Percentiles rank a stretch among this genome's conserved stretches.
phyloP scores from a whole-genome alignment of 139 green algal genomes.

The Coelastrella sp. region DNA sequence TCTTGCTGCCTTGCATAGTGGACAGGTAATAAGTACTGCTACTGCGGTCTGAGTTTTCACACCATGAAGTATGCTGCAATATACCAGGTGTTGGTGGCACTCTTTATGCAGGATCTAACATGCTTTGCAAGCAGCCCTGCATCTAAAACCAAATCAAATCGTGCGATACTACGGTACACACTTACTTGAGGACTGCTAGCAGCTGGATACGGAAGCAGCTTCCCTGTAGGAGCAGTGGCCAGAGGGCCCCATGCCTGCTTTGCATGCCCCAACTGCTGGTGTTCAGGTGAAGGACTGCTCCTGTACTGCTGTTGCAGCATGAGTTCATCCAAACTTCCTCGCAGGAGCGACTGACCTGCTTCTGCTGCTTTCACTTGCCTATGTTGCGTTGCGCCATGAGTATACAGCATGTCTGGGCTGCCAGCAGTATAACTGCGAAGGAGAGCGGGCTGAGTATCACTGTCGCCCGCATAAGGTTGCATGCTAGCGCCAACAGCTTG shows the following conservation, averaged over 20 bases:
- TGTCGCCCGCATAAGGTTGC: not conserved
- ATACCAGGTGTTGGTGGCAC: too few relatives aligned
- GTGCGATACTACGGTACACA: too few relatives aligned
- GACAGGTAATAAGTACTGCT: not conserved
- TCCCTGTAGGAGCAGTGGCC: not conserved
- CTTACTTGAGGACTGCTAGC: not conserved
- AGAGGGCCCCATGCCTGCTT: conserved; percentile 21
- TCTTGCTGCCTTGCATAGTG: too few relatives aligned
- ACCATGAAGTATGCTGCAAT: too few relatives aligned
- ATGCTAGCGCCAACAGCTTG: not conserved
- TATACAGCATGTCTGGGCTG: conserved; percentile 13
- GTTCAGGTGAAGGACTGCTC: not conserved
- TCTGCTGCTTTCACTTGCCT: too few relatives aligned
- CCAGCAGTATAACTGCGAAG: not conserved
- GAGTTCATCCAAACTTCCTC: conserved; percentile 23
- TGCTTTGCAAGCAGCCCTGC: too few relatives aligned
- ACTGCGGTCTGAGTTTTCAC: too few relatives aligned
- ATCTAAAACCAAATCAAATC: too few relatives aligned
- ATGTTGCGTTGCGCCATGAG: not conserved
- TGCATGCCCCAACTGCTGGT: not conserved
- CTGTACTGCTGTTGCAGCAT: not conserved
- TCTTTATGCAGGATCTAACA: too few relatives aligned
- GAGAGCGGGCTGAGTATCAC: not conserved
- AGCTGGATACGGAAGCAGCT: not conserved
- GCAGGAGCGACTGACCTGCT: conserved; percentile 15